Percentiles rank a stretch among this genome's conserved stretches.
These are phyloP conservation scores for Fistulinella prunicolor DNA, from an alignment of 768 basidiomycete species.

Conservation along the genomic window DNA sequence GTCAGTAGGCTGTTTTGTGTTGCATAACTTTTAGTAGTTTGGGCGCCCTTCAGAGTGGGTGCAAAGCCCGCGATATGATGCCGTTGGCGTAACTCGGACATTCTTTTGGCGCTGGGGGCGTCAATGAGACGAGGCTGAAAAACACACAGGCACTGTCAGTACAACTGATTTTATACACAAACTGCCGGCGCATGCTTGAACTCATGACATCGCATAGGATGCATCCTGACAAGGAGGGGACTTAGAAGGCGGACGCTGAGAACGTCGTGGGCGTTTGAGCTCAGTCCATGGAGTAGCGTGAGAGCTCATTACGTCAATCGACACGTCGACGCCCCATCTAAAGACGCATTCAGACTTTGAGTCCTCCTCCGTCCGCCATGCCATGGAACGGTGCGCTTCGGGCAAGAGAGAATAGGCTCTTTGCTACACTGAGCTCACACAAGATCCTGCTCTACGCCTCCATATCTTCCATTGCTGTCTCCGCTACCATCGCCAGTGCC, in stretches of 20 bases:
- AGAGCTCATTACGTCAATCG: conserved; percentile 7
- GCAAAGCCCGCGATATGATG: neutral
- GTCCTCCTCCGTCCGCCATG: conserved; percentile 32
- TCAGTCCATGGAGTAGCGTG: conserved; percentile 8
- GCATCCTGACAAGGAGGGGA: too few relatives aligned
- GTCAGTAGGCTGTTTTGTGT: neutral
- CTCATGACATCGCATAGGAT: too few relatives aligned
- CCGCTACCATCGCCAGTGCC: conserved; percentile 73
- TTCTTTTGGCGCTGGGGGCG: too few relatives aligned
- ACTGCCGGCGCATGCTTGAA: too few relatives aligned
- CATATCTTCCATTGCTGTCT: conserved; percentile 66
- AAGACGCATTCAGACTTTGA: neutral
- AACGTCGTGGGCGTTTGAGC: too few relatives aligned
- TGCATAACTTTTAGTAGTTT: too few relatives aligned
- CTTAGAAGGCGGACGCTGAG: too few relatives aligned
- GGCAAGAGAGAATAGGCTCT: conserved; percentile 48
- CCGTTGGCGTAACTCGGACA: conserved; percentile 14
- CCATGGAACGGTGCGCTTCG: conserved; percentile 50
- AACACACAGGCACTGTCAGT: too few relatives aligned
- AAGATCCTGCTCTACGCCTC: conserved; percentile 67
- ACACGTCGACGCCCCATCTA: conserved; percentile 11
- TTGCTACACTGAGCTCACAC: conserved; percentile 53
- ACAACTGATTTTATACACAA: too few relatives aligned
- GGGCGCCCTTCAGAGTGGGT: neutral
- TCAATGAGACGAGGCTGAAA: too few relatives aligned